Conservation (phyloP, 306 rosid genomes). For the Cercis canadensis region DNA sequence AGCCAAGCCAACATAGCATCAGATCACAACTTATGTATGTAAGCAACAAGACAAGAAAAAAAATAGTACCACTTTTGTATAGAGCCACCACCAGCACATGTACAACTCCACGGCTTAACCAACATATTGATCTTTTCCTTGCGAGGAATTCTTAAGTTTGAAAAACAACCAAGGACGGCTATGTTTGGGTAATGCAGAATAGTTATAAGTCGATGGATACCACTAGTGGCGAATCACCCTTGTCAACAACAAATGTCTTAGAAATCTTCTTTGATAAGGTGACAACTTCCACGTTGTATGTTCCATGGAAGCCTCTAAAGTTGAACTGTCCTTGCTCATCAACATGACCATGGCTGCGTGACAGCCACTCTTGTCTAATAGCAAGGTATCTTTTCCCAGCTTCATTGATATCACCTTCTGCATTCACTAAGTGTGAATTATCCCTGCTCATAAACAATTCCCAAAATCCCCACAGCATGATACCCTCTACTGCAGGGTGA, state of each 20-base stretch:
- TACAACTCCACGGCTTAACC: no score
- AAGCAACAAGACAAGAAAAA: slow-evolving; percentile 1
- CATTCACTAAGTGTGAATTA: slow-evolving; percentile 73
- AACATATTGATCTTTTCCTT: neutral
- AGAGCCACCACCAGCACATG: slow-evolving; percentile 28
- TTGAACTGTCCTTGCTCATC: slow-evolving; percentile 62
- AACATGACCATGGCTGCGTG: slow-evolving; percentile 61
- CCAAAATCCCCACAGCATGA: slow-evolving; percentile 96
- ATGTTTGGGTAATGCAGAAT: neutral
- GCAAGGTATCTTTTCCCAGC: slow-evolving; percentile 73
- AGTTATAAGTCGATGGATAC: slow-evolving; percentile 57
- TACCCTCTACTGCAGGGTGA: slow-evolving; percentile 78
- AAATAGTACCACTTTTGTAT: neutral
- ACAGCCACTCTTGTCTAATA: slow-evolving; percentile 83
- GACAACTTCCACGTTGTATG: slow-evolving; percentile 64
- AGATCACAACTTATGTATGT: slow-evolving; percentile 20
- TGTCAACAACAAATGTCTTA: slow-evolving; percentile 81
- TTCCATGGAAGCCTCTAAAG: slow-evolving; percentile 86
- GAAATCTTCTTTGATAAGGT: slow-evolving; percentile 47
- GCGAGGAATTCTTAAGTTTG: no score
- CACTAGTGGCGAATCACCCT: slow-evolving; percentile 66
- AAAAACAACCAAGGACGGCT: slow-evolving; percentile 3
- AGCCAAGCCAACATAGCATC: slow-evolving; percentile 12
- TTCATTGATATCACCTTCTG: slow-evolving; percentile 87
- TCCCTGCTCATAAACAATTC: slow-evolving; percentile 84